Conservation (phyloP, 2,329 filamentous ascomycete genomes). For the Penicillium sp. region DNA sequence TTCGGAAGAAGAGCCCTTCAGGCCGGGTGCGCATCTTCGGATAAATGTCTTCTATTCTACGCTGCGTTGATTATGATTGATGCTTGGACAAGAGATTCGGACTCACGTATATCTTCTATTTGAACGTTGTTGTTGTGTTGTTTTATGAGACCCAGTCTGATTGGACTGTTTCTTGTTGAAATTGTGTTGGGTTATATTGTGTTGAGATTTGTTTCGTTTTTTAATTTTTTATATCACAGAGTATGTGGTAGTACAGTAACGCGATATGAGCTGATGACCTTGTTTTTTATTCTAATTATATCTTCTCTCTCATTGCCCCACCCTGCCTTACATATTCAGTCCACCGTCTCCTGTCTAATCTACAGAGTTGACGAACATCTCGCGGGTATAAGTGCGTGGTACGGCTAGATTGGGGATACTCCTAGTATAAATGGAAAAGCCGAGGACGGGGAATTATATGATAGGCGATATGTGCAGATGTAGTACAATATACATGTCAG, state of each 20-base stretch:
- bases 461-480: background rate
- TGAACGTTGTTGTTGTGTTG: slow-evolving; percentile 1
- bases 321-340: slow-evolving; percentile 10
- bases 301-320: background rate
- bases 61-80: slow-evolving; percentile 1
- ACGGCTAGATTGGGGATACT: background rate
- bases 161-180: slow-evolving; percentile 6
- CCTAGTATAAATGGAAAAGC: background rate
- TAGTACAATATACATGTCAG: slow-evolving; percentile 5
- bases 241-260: slow-evolving; percentile 19
- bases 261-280: slow-evolving; percentile 27
- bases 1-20: slow-evolving; percentile 43
- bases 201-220: slow-evolving; percentile 12
- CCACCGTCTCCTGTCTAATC: background rate
- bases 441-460: background rate
- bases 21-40: slow-evolving; percentile 33
- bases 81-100: slow-evolving; percentile 1
- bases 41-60: slow-evolving; percentile 4
- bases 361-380: background rate
- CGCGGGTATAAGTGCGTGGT: background rate
- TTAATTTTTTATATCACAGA: background rate
- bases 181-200: slow-evolving; percentile 7
- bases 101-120: background rate
- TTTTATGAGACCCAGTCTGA: slow-evolving; percentile 7
- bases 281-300: background rate